Evolutionary conservation across 176 grass and related monocot species (phyloP), one percentile per base, ranked within the genome.

Genomic region (Saccharum spontaneum): DNA sequence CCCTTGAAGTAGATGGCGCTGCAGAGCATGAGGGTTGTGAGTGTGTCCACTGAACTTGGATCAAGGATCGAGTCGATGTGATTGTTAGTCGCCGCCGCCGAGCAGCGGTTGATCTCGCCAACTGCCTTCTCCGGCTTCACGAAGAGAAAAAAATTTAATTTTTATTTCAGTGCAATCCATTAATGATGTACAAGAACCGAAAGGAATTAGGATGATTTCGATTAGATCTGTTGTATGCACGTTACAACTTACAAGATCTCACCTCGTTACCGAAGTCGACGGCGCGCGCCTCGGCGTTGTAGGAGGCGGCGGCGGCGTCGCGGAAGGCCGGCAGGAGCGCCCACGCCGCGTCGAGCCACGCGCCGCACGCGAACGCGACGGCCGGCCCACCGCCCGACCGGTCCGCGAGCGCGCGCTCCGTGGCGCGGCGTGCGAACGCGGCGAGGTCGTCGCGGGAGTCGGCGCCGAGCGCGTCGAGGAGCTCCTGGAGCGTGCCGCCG

Each of bases 1-100:
- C 69, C 69, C n/a, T 45, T 72, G 67, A 72, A 72, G 69, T 45
- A 72, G 69, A 72, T 8, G 39, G 22, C 69, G 69, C 40, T 26
- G 40, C 4, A 12, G 3, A 72, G 4, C 8, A 72, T 5, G n/a
- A 72, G 69, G 40, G 11, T 45, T 20, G 69, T 72, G 4, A 10
- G 26, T 2, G 1, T 9, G 28, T 52, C 14, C 40, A 44, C 43
- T 15, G 71, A 26, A 0, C 2, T 28, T 8, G 41, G 13, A 26
- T 73, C 70, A 1, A 73, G 2, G 23, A 73, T 48, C 13, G 43
- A 30, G n/a, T 24, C 7, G n/a, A 73, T 14, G 43, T 9, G 43
- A 0, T 73, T 75, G 72, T 75, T 52, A 0, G 72, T 75, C 1
- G 72, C 45, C 8, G 72, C 72, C 23, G 71, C 44, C 14, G 50